phyloP scores from a whole-genome alignment of 1,284 basidiomycete genomes.

The Moesziomyces parantarcticus region DNA sequence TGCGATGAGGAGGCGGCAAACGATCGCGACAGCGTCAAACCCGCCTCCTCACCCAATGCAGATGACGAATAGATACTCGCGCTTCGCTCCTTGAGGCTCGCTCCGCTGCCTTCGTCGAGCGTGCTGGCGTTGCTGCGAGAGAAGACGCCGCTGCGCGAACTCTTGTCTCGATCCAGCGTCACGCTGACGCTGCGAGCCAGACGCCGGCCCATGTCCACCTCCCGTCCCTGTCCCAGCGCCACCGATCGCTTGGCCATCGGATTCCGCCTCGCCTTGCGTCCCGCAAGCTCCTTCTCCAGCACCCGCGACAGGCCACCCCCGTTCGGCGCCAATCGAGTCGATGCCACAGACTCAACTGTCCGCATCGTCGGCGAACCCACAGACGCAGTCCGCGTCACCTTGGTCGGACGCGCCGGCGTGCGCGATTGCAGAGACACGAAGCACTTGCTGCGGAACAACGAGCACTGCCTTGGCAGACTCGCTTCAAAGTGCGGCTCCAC shows the following conservation, averaged over 20 bases:
- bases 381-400: slow-evolving; percentile 9
- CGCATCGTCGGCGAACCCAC: slow-evolving; percentile 23
- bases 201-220: slow-evolving; percentile 42
- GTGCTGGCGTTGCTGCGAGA: slow-evolving; percentile 13
- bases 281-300: slow-evolving; percentile 40
- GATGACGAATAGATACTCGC: too few species aligned
- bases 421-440: slow-evolving; percentile 51
- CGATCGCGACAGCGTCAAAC: slow-evolving; percentile 6
- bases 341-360: slow-evolving; percentile 1
- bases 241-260: slow-evolving; percentile 20
- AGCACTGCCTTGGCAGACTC: slow-evolving; percentile 53
- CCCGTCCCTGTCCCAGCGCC: slow-evolving; percentile 33
- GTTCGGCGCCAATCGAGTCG: neutral
- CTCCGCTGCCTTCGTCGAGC: neutral
- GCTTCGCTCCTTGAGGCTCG: neutral
- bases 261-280: slow-evolving; percentile 24
- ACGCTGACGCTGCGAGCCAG: slow-evolving; percentile 46
- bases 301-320: slow-evolving; percentile 30
- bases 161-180: slow-evolving; percentile 13
- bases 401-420: slow-evolving; percentile 32
- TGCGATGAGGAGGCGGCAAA: slow-evolving; percentile 14
- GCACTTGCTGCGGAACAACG: slow-evolving; percentile 57
- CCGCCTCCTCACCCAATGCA: neutral
- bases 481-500: slow-evolving; percentile 54
- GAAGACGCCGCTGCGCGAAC: slow-evolving; percentile 23